Evolutionary conservation across 768 basidiomycete genomes (phyloP).

Genomic region (Tremella fuciformis): DNA sequence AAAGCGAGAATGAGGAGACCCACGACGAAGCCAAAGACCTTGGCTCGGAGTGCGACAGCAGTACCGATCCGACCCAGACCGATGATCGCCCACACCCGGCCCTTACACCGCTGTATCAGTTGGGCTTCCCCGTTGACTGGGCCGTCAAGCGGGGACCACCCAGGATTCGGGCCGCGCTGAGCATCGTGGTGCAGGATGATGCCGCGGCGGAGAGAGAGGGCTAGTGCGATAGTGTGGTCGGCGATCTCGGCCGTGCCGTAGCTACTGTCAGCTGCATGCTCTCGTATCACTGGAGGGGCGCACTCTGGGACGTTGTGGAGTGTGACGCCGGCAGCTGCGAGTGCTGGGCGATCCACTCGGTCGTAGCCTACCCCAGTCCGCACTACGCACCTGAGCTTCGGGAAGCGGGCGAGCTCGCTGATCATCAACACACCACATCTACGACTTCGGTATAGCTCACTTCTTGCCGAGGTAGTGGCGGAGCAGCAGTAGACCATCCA

Average conservation of each 20-base stretch:
- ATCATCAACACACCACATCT: not conserved
- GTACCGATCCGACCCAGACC: constrained; percentile 9
- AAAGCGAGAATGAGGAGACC: no score
- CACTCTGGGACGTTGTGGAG: constrained; percentile 6
- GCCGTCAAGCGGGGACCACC: not conserved
- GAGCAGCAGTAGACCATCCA: not conserved
- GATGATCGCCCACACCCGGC: not conserved
- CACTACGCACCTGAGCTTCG: constrained; percentile 4
- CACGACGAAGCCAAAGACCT: constrained; percentile 7
- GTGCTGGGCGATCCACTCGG: constrained; percentile 2
- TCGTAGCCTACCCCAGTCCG: constrained; percentile 10
- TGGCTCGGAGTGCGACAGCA: constrained; percentile 7
- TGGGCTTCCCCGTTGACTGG: not conserved
- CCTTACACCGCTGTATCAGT: not conserved
- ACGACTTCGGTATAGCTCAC: not conserved
- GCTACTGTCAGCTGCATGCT: not conserved
- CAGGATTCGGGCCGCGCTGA: constrained; percentile 2
- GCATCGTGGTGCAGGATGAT: constrained; percentile 7
- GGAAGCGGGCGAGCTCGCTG: constrained; percentile 7
- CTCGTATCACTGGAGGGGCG: not conserved
- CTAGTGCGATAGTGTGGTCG: constrained; percentile 7
- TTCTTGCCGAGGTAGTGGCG: constrained; percentile 3
- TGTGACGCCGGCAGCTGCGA: not conserved
- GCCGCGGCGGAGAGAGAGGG: constrained; percentile 6
- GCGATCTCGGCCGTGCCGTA: constrained; percentile 7